Evolutionary conservation across 352 stramenopile genomes (phyloP).

Genomic region (Phytophthora sansomeana): DNA sequence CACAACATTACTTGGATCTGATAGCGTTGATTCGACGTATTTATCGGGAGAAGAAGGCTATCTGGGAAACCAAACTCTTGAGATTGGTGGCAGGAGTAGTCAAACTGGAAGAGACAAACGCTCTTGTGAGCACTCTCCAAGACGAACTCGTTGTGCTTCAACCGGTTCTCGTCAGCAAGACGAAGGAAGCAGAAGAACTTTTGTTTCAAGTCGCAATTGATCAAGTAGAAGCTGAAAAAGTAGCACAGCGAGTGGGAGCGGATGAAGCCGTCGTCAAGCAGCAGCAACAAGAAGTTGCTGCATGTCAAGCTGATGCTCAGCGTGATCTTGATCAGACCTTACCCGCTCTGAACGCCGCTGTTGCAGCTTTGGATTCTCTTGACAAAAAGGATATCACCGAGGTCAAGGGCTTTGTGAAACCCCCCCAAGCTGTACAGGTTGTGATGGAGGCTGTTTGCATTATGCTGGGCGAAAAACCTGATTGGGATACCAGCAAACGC

Average conservation of each 20-base stretch:
- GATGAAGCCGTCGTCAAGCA: slow-evolving; percentile 75
- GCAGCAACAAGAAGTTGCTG: slow-evolving; percentile 67
- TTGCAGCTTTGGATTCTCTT: slow-evolving; percentile 78
- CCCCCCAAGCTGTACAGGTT: slow-evolving; percentile 80
- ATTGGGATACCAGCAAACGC: slow-evolving; percentile 88
- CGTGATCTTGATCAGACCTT: slow-evolving; percentile 77
- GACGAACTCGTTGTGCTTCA: slow-evolving; percentile 89
- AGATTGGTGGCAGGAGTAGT: slow-evolving; percentile 69
- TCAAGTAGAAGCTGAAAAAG: slow-evolving; percentile 56
- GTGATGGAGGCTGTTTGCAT: slow-evolving; percentile 92
- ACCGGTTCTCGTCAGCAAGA: slow-evolving; percentile 70
- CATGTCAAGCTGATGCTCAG: slow-evolving; percentile 77
- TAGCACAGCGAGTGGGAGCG: slow-evolving; percentile 57
- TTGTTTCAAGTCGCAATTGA: slow-evolving; percentile 69
- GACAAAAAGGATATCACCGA: slow-evolving; percentile 91
- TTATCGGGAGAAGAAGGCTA: slow-evolving; percentile 59
- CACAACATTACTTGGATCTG: slow-evolving; percentile 92
- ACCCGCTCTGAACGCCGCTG: slow-evolving; percentile 76
- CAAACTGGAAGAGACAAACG: slow-evolving; percentile 80
- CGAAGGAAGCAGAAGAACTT: slow-evolving; percentile 68
- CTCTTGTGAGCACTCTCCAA: slow-evolving; percentile 64
- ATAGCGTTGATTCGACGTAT: slow-evolving; percentile 89
- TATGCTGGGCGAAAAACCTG: slow-evolving; percentile 84
- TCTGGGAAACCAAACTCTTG: slow-evolving; percentile 55
- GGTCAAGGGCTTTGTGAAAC: slow-evolving; percentile 88